phyloP scores from a whole-genome alignment of 331 rosid genomes.

The Ulmus americana region DNA sequence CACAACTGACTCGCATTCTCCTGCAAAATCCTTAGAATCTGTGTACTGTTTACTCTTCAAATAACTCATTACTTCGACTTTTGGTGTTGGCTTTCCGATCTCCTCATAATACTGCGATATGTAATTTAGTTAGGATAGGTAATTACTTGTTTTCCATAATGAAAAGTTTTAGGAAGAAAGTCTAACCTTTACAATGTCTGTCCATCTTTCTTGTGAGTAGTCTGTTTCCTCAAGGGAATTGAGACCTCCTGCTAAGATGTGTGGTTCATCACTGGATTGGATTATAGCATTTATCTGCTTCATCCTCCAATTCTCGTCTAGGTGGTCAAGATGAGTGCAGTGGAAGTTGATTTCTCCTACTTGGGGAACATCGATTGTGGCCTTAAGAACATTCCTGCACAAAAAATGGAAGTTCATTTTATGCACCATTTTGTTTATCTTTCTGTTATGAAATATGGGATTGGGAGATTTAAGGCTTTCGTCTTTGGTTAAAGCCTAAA shows the following conservation, averaged over 20 bases:
- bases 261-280: constrained; percentile 62
- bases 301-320: constrained; percentile 91
- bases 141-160: not conserved
- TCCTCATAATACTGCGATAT: constrained; percentile 73
- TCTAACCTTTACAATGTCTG: constrained; percentile 78
- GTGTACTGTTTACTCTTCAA: constrained; percentile 67
- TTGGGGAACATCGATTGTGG: constrained; percentile 73
- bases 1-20: constrained; percentile 91
- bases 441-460: not conserved
- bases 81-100: constrained; percentile 88
- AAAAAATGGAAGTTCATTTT: constrained; percentile 5
- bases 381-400: constrained; percentile 82
- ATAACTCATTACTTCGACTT: constrained; percentile 73
- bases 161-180: not conserved
- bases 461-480: not conserved
- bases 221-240: constrained; percentile 82
- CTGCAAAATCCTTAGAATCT: constrained; percentile 81
- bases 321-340: constrained; percentile 92
- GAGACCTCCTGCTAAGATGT: constrained; percentile 79
- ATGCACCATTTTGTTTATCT: not conserved
- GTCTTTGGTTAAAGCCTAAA: not conserved
- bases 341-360: constrained; percentile 74
- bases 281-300: constrained; percentile 80
- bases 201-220: constrained; percentile 90
- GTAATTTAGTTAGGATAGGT: not conserved